Evolutionary conservation across 192 early-diverging fungal genomes (phyloP).

Genomic region (Rhizophagus sp.): DNA sequence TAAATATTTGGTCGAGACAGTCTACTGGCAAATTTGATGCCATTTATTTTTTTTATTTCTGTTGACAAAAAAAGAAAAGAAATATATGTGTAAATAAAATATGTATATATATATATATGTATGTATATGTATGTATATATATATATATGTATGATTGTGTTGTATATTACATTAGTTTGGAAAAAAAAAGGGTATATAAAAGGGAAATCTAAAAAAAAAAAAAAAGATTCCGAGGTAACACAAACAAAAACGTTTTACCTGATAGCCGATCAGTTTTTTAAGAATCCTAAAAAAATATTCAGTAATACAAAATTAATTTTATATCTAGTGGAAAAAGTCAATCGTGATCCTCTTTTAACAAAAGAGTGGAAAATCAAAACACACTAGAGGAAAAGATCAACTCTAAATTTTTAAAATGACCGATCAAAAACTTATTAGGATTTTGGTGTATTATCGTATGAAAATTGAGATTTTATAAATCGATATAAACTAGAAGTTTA

Average conservation of each 20-base stretch:
- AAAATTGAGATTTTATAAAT: not conserved
- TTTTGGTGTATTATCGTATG: not conserved
- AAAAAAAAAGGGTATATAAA: not conserved
- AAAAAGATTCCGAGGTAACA: not conserved
- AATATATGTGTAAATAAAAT: not conserved
- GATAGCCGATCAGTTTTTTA: not conserved
- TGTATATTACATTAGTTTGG: not conserved
- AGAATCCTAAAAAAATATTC: not conserved
- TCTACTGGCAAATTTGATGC: not conserved
- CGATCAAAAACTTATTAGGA: not conserved
- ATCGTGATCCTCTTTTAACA: not conserved
- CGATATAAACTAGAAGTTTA: not conserved
- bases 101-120: no score
- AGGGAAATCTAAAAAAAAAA: no score
- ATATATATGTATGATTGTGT: no score
- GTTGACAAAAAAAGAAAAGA: not conserved
- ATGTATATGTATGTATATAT: no score
- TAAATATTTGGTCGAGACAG: conserved; percentile 3
- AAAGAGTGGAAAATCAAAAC: not conserved
- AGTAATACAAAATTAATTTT: not conserved
- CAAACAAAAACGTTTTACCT: not conserved
- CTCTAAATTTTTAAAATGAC: not conserved
- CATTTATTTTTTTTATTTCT: not conserved
- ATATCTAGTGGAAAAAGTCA: not conserved
- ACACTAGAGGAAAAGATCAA: not conserved